Evolutionary conservation across 2,329 filamentous ascomycete genomes (phyloP), one percentile per base, ranked within the genome.

Genomic region (Cercospora brassicicola): DNA sequence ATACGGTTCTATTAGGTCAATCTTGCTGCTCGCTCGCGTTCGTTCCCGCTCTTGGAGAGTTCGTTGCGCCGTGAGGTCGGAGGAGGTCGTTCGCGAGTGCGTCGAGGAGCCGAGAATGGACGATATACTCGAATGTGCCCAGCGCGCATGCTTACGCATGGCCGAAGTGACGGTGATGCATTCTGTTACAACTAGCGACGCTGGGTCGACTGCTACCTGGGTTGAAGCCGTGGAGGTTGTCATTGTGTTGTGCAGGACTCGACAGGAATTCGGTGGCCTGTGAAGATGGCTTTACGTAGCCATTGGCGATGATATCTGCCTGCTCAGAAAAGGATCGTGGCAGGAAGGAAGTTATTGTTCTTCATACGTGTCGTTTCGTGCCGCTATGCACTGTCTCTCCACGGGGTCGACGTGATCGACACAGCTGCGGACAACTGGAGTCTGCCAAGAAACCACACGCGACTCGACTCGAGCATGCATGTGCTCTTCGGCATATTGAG

Each of bases 151-250:
- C 83, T 99, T 99, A 77, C 96, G 94, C 87, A 99, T 97, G 69
- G 94, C 93, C 70, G 94, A 97, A 13, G 95, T 98, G 82, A 99
- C 94, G 56, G 94, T 94, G 78, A 98, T 98, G 81, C 95, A 99
- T 89, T 99, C 95, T 81, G 94, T 97, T 71, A 96, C 97, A 72
- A 99, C 93, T 75, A 99, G 84, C 59, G 78, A 76, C 36, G 79
- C 76, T 5, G 78, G 78, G 68, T 79, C 77, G 59, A 79, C 78
- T 56, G 78, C 78, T 31, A 79, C 78, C 20, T 72, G 74, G 26
- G 77, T 70, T 51, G 62, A 48, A n/a, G 62, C 23, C 23, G 77
- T 70, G 59, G 53, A 42, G 15, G 62, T 23, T 53, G 60, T 62
- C 36, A 28, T n/a, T 26, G 60, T 33, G 42, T n/a, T 18, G 15